phyloP scores from a whole-genome alignment of 1,284 basidiomycete genomes.

The Agaricales sp. region DNA sequence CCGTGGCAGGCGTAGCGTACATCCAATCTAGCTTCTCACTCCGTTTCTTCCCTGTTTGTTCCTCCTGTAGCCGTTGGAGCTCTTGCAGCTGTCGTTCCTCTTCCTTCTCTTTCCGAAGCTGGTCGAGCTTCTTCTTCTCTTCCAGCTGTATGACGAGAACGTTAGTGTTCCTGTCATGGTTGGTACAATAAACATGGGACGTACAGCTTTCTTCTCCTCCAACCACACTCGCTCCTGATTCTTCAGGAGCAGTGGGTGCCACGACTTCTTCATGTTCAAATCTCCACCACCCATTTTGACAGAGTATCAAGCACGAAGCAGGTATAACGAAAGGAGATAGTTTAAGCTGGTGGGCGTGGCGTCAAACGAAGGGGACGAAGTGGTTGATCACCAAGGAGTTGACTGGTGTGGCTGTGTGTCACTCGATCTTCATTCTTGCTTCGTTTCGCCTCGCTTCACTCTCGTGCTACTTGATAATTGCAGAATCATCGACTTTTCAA shows the following conservation, averaged over 20 bases:
- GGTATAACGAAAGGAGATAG: conserved; percentile 2
- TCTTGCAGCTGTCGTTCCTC: conserved; percentile 96
- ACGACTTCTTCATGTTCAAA: conserved; percentile 96
- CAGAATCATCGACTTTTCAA: background rate
- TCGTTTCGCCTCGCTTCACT: too few species aligned
- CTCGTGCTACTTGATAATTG: too few species aligned
- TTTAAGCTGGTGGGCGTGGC: conserved; percentile 6
- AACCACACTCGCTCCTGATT: conserved; percentile 99
- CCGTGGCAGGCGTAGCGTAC: conserved; percentile 91
- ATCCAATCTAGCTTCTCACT: conserved; percentile 97
- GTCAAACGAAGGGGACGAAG: background rate
- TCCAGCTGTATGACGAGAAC: conserved; percentile 55
- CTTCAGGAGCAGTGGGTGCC: conserved; percentile 96
- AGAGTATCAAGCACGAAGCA: conserved; percentile 15
- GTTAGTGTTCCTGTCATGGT: too few species aligned
- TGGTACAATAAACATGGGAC: conserved; percentile 22
- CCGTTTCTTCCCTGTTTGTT: conserved; percentile 89
- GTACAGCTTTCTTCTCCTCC: conserved; percentile 90
- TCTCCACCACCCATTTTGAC: conserved; percentile 91
- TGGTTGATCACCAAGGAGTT: conserved; percentile 4
- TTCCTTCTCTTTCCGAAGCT: conserved; percentile 93
- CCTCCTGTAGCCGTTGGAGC: conserved; percentile 88
- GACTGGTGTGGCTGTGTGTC: conserved; percentile 7
- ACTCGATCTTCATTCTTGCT: background rate
- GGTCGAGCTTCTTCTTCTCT: conserved; percentile 96